These are phyloP conservation scores for Theobroma grandiflorum DNA, from an alignment of 441 rosid species.

Conservation along the genomic window DNA sequence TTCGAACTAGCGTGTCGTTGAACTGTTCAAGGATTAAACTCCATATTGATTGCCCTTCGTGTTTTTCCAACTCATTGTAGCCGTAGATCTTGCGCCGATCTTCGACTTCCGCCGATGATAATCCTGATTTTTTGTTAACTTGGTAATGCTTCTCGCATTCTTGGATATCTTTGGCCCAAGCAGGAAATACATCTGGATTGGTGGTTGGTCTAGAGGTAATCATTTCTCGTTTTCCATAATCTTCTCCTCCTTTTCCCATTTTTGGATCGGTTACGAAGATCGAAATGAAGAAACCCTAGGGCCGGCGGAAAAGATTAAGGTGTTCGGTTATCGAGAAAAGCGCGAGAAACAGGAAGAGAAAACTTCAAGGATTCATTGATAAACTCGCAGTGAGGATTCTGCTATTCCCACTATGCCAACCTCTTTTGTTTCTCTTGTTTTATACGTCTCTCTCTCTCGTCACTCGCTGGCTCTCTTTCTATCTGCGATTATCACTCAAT, in stretches of 20 bases:
- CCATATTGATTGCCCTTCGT: slow-evolving; percentile 44
- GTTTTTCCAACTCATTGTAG: slow-evolving; percentile 46
- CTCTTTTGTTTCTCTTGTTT: neutral
- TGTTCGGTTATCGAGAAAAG: slow-evolving; percentile 26
- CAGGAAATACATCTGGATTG: slow-evolving; percentile 38
- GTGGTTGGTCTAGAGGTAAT: neutral
- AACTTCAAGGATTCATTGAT: neutral
- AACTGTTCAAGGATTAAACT: slow-evolving; percentile 47
- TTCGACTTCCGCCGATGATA: slow-evolving; percentile 34
- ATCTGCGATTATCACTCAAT: neutral
- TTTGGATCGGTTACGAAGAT: neutral
- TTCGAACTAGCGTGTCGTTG: slow-evolving; percentile 51
- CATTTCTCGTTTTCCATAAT: slow-evolving; percentile 20
- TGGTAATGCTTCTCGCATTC: slow-evolving; percentile 44
- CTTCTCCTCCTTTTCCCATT: slow-evolving; percentile 45
- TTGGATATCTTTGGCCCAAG: slow-evolving; percentile 42
- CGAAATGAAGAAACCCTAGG: neutral
- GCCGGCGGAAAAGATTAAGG: neutral
- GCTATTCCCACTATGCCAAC: neutral
- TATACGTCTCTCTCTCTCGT: neutral
- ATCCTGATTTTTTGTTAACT: slow-evolving; percentile 36
- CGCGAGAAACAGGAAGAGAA: slow-evolving; percentile 14
- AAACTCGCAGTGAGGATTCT: neutral
- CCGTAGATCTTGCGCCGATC: slow-evolving; percentile 41
- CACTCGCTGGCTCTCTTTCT: no score